A percentile compares a stretch with the other conserved stretches of the same genome.
These are phyloP conservation scores for Sonneratia caseolaris DNA, from an alignment of 345 rosid genomes.

Conservation along the genomic window DNA sequence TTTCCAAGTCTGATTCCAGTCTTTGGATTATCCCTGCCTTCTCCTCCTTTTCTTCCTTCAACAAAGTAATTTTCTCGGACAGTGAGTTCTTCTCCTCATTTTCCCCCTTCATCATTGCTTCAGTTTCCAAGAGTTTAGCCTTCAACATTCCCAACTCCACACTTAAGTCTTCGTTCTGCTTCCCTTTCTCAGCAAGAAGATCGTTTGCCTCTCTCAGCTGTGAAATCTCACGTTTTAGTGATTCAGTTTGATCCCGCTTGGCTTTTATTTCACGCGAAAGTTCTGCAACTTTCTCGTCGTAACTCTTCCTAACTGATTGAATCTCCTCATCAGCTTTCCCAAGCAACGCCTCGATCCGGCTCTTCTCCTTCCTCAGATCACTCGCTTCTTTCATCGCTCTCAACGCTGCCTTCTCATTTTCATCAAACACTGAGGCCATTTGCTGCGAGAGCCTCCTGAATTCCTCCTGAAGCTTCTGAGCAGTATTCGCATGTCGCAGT, in stretches of 20 bases:
- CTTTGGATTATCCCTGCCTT: conserved; percentile 5
- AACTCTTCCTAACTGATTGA: conserved; percentile 13
- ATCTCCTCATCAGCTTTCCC: conserved; percentile 24
- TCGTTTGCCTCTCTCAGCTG: conserved; percentile 4
- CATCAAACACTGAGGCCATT: conserved; percentile 30
- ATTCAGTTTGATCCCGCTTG: conserved; percentile 15
- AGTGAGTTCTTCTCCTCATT: conserved; percentile 9
- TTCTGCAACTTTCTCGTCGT: conserved; percentile 16
- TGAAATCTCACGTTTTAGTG: conserved; percentile 9
- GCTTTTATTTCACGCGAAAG: conserved; percentile 17
- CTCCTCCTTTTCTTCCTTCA: conserved; percentile 19
- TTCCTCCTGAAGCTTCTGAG: conserved; percentile 39
- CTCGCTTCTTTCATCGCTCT: conserved; percentile 28
- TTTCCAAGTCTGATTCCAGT: conserved; percentile 12
- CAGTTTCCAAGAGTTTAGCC: conserved; percentile 1
- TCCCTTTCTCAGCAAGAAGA: conserved; percentile 5
- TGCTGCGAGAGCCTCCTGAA: conserved; percentile 26
- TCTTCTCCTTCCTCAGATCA: conserved; percentile 22
- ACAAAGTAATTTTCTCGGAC: conserved; percentile 3
- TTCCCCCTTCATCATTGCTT: conserved; percentile 3
- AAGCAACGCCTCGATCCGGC: conserved; percentile 25
- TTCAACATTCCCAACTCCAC: conserved; percentile 10
- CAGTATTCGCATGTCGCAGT: conserved; percentile 23
- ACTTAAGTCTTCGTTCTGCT: conserved; percentile 3
- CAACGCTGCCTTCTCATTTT: conserved; percentile 33